Base-by-base conservation (phyloP, 129 eudicot genomes). In the Kitagawia praeruptora region DNA sequence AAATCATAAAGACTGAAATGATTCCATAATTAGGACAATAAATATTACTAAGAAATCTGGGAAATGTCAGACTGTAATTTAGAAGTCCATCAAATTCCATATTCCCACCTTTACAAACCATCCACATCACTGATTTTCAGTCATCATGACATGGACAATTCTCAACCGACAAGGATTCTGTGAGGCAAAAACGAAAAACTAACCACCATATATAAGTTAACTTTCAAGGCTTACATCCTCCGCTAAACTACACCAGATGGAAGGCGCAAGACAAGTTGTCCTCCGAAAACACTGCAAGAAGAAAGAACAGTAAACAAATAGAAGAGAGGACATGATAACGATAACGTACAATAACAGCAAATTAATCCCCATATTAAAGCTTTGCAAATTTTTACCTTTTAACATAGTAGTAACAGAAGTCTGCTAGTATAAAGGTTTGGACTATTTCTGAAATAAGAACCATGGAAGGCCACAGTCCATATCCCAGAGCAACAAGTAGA, bases 381-480 rank as follows among this genome's bases (percentile, higher is more conserved):
- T 67, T 5, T 4, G 21, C 21, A 15, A 13, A 67, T 27, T 67
- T 28, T 67, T 15, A 67, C 73, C 73, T 67, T 67, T 67, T 67
- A 67, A 67, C 73, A 67, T 67, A 67, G 73, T 67, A 67, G 73
- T 67, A 67, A 67, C 96, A 90, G 73, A 90, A 90, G 78, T 90
- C 96, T 27, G 96, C 92, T 38, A 91, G 71, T 58, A 91, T 88
- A 85, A 91, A 91, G 63, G 96, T 91, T 34, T 67, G 73, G 6
- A 67, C 73, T 12, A 67, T 67, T 67, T 91, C 96, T 7, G 96
- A 91, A 78, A 91, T 81, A 25, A 91, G 91, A 74, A 91, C 96
- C 92, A 91, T 89, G 0, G 88, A 87, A 61, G 97, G 93, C 96
- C 97, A 92, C 47, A 92, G 83, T 37, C 97, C 97, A 66, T 90